Evolutionary conservation across 352 stramenopile species (phyloP), one percentile per base, ranked within the genome.

Genomic region (Globisporangium perplexum): DNA sequence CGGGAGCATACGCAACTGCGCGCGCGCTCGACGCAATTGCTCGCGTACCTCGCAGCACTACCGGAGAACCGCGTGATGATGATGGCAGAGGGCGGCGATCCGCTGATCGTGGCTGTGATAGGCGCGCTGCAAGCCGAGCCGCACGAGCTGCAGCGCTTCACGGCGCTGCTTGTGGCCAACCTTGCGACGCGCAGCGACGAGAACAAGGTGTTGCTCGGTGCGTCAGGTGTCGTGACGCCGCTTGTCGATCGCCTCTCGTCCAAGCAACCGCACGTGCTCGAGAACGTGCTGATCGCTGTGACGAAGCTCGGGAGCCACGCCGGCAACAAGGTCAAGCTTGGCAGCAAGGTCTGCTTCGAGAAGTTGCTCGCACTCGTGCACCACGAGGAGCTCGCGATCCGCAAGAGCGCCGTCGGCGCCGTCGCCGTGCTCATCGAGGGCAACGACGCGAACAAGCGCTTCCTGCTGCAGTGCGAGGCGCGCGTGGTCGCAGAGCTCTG

Each of bases 251-350:
- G 78, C 1, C 53, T 92, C 0, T 86, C 75, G 5, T 90, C 78
- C 12, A 86, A 88, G 44, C 70, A 87, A 1, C 53, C 69, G 3
- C 71, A 86, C 43, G 76, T 92, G 0, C 47, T 92, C 1, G 81
- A 90, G 42, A 90, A 88, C 43, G 74, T 90, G 3, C 49, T 88
- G 12, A 66, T 76, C 17, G 82, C 78, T 1, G 64, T 89, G 30
- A 68, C 74, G 28, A 89, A 90, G 52, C 69, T 92, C 4, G 82
- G 78, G 4, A 80, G 64, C 20, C 76, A 89, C 42, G 71, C 75
- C 6, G 82, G 82, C 17, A 92, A 92, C 60, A 88, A 90, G 51
- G 77, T 90, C 48, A 88, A 89, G 35, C 69, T 90, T 20, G 79
- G 82, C 5, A 77, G 70, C 4, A 88, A 85, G 17, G 62, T 90